phyloP scores from a whole-genome alignment of 306 rosid species.

The Urtica urens region DNA sequence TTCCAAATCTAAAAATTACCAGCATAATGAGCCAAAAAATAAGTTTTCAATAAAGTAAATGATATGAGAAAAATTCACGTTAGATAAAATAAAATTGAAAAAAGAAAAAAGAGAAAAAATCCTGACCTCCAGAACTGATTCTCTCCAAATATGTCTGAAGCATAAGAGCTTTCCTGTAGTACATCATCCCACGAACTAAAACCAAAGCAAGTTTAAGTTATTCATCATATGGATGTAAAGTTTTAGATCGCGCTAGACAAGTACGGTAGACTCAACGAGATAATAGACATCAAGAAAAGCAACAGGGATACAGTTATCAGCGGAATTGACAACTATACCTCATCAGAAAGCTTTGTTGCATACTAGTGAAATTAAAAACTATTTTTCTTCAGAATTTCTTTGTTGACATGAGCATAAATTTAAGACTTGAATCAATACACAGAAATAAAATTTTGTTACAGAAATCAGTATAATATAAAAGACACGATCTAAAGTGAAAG shows the following conservation, averaged over 20 bases:
- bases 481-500: background rate
- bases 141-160: constrained; percentile 88
- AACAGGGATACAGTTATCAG: background rate
- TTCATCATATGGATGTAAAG: no score
- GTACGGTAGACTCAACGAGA: no score
- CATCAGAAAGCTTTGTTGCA: background rate
- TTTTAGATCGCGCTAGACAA: no score
- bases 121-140: constrained; percentile 50
- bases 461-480: no score
- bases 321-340: no score
- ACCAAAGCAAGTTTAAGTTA: no score
- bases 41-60: background rate
- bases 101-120: no score
- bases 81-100: background rate
- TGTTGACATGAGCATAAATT: background rate
- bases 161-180: constrained; percentile 92
- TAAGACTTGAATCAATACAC: background rate
- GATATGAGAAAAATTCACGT: no score
- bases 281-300: no score
- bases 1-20: constrained; percentile 51
- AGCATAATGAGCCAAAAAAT: constrained; percentile 6
- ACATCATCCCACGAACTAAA: constrained; percentile 98
- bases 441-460: no score
- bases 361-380: no score
- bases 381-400: background rate